Percentiles rank a stretch among this genome's conserved stretches.
Conservation (phyloP, 2,329 filamentous ascomycete genomes). For the Penicillium sclerotiorum region DNA sequence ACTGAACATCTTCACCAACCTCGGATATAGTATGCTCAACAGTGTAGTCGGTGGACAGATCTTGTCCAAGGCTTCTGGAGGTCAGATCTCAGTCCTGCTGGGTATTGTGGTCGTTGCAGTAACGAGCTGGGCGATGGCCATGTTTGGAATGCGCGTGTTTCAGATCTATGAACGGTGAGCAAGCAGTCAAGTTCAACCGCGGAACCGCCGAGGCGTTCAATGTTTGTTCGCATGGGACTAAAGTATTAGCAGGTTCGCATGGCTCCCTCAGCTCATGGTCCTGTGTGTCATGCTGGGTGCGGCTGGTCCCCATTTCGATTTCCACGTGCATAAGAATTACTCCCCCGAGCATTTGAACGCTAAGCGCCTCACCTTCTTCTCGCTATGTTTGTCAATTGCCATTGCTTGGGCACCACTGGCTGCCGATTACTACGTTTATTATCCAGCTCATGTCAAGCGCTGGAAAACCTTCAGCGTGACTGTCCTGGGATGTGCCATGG, state of each 20-base stretch:
- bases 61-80: constrained; percentile 45
- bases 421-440: constrained; percentile 51
- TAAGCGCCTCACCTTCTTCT: constrained; percentile 42
- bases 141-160: constrained; percentile 46
- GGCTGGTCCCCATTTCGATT: constrained; percentile 42
- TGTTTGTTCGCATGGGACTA: not conserved
- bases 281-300: constrained; percentile 46
- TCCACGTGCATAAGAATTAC: constrained; percentile 32
- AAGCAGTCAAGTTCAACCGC: not conserved
- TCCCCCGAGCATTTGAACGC: constrained; percentile 33
- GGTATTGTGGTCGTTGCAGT: constrained; percentile 43
- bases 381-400: constrained; percentile 38
- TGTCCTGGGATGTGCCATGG: constrained; percentile 36
- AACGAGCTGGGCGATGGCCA: constrained; percentile 38
- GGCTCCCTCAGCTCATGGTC: constrained; percentile 46
- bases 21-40: constrained; percentile 49
- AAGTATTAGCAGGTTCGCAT: constrained; percentile 33
- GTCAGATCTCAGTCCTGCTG: constrained; percentile 40
- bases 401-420: constrained; percentile 40
- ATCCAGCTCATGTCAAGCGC: constrained; percentile 39
- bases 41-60: constrained; percentile 48
- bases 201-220: not conserved
- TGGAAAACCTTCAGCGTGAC: constrained; percentile 44
- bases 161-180: constrained; percentile 47
- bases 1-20: constrained; percentile 46